Conservation (phyloP, 73 alveolate species). For the Tetrahymena malaccensis region DNA sequence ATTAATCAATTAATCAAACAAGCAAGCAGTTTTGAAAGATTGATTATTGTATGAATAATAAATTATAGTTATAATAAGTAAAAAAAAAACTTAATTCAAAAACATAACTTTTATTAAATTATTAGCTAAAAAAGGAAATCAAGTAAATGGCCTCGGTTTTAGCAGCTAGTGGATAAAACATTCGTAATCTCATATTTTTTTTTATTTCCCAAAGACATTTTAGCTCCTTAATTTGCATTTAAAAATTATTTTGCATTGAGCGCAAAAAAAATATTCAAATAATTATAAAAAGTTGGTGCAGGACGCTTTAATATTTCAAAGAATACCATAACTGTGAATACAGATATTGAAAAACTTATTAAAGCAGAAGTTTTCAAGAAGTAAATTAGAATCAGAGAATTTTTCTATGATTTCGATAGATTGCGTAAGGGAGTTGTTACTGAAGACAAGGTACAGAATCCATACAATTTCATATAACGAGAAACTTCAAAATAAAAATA, state of each 20-base stretch:
- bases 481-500: not conserved
- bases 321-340: not conserved
- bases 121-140: not conserved
- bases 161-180: not conserved
- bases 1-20: not conserved
- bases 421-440: conserved; percentile 87
- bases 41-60: not conserved
- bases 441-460: conserved; percentile 50
- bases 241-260: not conserved
- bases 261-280: not conserved
- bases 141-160: not conserved
- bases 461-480: not conserved
- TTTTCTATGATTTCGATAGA: conserved; percentile 82
- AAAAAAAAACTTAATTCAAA: not conserved
- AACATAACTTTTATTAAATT: not conserved
- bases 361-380: conserved; percentile 64
- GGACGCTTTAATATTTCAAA: not conserved
- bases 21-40: not conserved
- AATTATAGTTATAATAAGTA: not conserved
- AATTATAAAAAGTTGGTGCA: not conserved
- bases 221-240: not conserved
- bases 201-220: not conserved
- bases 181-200: not conserved
- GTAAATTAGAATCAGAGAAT: conserved; percentile 74
- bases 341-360: conserved; percentile 41